Evolutionary conservation across 73 alveolate species (phyloP).

Genomic region (Paramecium primaurelia): DNA sequence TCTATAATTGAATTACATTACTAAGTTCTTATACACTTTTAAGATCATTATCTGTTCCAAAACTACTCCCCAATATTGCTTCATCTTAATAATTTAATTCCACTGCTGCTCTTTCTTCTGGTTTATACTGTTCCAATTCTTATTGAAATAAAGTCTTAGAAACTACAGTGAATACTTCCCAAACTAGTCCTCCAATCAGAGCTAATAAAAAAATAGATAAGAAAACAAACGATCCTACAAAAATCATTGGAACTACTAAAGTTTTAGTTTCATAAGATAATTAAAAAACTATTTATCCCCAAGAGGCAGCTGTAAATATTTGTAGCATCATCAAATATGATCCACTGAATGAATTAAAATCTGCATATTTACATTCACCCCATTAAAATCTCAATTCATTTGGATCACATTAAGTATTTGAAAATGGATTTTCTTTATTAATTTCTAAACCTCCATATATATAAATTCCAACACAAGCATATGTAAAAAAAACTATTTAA

Average conservation of each 20-base stretch:
- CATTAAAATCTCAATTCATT: not conserved
- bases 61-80: not conserved
- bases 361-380: slow-evolving; percentile 40
- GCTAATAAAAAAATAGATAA: slow-evolving; percentile 46
- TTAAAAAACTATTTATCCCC: slow-evolving; percentile 44
- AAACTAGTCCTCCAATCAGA: slow-evolving; percentile 52
- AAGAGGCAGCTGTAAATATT: slow-evolving; percentile 38
- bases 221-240: slow-evolving; percentile 29
- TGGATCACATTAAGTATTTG: not conserved
- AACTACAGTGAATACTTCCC: slow-evolving; percentile 61
- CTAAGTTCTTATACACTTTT: not conserved
- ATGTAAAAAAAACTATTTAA: slow-evolving; percentile 17
- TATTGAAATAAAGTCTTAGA: not conserved
- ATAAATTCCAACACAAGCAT: slow-evolving; percentile 38
- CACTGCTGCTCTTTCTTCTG: not conserved
- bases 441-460: not conserved
- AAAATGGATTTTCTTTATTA: not conserved
- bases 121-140: not conserved
- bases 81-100: not conserved
- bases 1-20: not conserved
- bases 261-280: not conserved
- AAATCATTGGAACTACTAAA: not conserved
- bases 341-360: slow-evolving; percentile 38
- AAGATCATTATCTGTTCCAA: slow-evolving; percentile 8
- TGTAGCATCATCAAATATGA: slow-evolving; percentile 38